Conservation (phyloP, 441 rosid species). For the Populus hybrid region DNA sequence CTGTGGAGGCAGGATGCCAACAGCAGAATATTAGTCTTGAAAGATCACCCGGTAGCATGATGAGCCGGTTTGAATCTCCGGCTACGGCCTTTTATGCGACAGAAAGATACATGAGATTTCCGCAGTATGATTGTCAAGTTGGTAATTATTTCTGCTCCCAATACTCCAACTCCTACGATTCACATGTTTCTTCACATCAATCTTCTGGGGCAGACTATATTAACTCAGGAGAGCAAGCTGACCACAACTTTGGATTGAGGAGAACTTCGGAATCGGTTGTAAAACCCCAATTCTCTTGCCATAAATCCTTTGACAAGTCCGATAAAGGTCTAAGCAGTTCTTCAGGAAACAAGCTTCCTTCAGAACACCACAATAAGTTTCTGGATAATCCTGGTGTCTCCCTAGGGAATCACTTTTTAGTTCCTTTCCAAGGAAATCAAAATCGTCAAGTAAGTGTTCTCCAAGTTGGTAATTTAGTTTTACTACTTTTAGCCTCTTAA, state of each 20-base stretch:
- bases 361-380: conserved; percentile 18
- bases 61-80: conserved; percentile 53
- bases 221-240: conserved; percentile 32
- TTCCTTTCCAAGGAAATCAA: conserved; percentile 44
- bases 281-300: conserved; percentile 31
- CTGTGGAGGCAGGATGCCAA: conserved; percentile 15
- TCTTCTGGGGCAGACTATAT: conserved; percentile 28
- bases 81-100: conserved; percentile 58
- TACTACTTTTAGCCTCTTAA: neutral
- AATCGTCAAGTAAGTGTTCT: conserved; percentile 44
- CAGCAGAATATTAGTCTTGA: conserved; percentile 27
- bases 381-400: conserved; percentile 16
- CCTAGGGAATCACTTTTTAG: conserved; percentile 25
- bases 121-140: conserved; percentile 33
- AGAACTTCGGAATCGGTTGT: conserved; percentile 31
- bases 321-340: conserved; percentile 10
- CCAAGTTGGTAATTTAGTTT: neutral
- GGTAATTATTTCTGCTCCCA: conserved; percentile 25
- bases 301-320: conserved; percentile 21
- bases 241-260: conserved; percentile 18
- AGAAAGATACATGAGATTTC: conserved; percentile 50
- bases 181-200: conserved; percentile 15
- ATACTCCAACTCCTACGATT: conserved; percentile 32
- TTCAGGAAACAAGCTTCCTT: conserved; percentile 14
- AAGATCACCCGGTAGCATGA: conserved; percentile 38